Conservation (phyloP, 495 filamentous ascomycete species). For the Entonaema liquescens region DNA sequence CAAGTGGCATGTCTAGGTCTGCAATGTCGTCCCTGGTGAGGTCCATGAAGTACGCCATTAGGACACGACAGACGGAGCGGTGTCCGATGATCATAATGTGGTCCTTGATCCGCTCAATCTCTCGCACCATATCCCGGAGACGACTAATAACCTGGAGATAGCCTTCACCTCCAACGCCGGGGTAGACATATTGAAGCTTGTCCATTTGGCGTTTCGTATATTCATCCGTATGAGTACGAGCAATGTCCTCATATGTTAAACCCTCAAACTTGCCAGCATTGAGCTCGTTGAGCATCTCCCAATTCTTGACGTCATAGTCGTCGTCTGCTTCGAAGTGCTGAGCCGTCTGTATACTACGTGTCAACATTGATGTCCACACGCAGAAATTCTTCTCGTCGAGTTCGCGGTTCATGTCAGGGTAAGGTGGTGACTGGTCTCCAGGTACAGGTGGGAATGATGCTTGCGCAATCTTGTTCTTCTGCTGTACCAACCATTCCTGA, state of each 20-base stretch:
- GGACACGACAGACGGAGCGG: constrained; percentile 86
- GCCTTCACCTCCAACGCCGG: constrained; percentile 92
- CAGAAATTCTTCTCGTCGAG: constrained; percentile 87
- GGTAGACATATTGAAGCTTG: constrained; percentile 94
- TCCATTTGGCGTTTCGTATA: constrained; percentile 76
- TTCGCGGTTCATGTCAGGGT: constrained; percentile 77
- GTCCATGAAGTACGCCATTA: constrained; percentile 96
- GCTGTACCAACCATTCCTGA: constrained; percentile 77
- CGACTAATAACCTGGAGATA: constrained; percentile 98
- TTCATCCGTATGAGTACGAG: constrained; percentile 74
- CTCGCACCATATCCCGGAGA: constrained; percentile 92
- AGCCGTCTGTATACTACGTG: constrained; percentile 82
- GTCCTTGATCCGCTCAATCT: constrained; percentile 95
- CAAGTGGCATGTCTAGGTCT: constrained; percentile 89
- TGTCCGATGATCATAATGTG: constrained; percentile 92
- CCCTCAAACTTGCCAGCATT: constrained; percentile 93
- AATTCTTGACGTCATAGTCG: constrained; percentile 96
- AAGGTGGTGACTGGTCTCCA: constrained; percentile 92
- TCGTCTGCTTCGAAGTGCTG: constrained; percentile 89
- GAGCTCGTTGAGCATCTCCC: constrained; percentile 98
- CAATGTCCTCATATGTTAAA: constrained; percentile 92
- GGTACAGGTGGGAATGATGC: constrained; percentile 81
- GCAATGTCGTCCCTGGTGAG: constrained; percentile 89
- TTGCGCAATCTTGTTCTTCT: constrained; percentile 73
- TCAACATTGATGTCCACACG: constrained; percentile 97